Base-by-base conservation (phyloP, 2,329 filamentous ascomycete genomes). In the Fusarium nanum region DNA sequence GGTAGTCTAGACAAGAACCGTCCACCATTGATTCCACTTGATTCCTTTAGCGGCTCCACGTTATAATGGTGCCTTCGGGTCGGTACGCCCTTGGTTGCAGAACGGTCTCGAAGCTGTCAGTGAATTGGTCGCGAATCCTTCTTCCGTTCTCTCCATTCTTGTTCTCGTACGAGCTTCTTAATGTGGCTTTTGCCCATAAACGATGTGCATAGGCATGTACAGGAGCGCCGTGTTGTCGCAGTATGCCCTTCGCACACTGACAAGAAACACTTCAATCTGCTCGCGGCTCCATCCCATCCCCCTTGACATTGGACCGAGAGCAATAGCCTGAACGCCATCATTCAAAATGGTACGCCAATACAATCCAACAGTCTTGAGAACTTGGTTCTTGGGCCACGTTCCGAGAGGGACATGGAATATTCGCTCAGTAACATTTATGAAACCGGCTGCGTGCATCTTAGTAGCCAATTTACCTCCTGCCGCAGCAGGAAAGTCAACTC, bases 191-290 rank as follows among this genome's bases (percentile, higher is more conserved):
- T 88, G 86, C 18, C 82, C 86, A 69, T 85, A 87, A 14, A 87
- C 79, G 54, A 88, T 81, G 72, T 87, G 83, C 68, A 87, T 79
- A 11, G 85, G 86, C 86, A 88, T 88, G 67, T 86, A 87, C 79
- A 82, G 79, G 70, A 84, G 81, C 69, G 77, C 78, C 59, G 76
- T 72, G 50, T 82, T 82, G 57, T 85, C 83, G 67, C 78, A 77
- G 67, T 85, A 86, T n/a, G 82, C 83, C 64, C 78, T 83, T 65
- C 83, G 78, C 18, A 87, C 84, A 20, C 83, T 78, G 14, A 84
- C 77, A 18, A 87, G 79, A 64, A 84, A 84, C 14, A 84, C 66
- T 67, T 87, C 82, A 12, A 86, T 83, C 64, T 86, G 78, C 37
- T 84, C 82, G 30, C 78, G 79, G 18, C 77, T 78, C 85, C 85